Percentiles rank a stretch among this genome's conserved stretches.
phyloP scores from a whole-genome alignment of 2,329 filamentous ascomycete species.

The Dothidotthia symphoricarpi region DNA sequence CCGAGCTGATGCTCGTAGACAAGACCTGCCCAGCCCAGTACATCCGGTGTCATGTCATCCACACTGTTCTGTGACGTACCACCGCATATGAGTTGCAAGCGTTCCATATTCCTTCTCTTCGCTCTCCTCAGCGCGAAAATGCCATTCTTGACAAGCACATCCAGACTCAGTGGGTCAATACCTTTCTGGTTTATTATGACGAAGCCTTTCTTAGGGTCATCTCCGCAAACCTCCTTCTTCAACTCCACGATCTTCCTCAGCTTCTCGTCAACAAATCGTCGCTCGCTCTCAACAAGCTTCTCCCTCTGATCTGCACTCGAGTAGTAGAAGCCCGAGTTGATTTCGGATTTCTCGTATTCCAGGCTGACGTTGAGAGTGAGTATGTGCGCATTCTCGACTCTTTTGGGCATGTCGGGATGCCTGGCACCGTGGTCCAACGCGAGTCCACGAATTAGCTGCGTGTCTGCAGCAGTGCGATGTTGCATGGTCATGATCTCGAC shows the following conservation, averaged over 20 bases:
- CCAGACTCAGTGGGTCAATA: slow-evolving; percentile 92
- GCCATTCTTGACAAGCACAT: slow-evolving; percentile 96
- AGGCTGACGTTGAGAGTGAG: slow-evolving; percentile 93
- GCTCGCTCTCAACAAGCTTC: slow-evolving; percentile 96
- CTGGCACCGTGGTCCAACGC: slow-evolving; percentile 93
- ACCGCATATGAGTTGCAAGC: slow-evolving; percentile 90
- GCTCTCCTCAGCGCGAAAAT: slow-evolving; percentile 91
- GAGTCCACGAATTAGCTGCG: slow-evolving; percentile 88
- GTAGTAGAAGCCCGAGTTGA: slow-evolving; percentile 99
- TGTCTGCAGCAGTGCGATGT: slow-evolving; percentile 92
- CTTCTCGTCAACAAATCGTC: slow-evolving; percentile 93
- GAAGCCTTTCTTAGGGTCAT: slow-evolving; percentile 90
- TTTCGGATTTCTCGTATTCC: slow-evolving; percentile 98
- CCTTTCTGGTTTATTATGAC: slow-evolving; percentile 99
- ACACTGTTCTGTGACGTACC: slow-evolving; percentile 93
- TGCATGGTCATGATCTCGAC: slow-evolving; percentile 99
- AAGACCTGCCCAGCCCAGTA: slow-evolving; percentile 91
- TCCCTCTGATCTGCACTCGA: slow-evolving; percentile 94
- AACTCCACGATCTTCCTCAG: slow-evolving; percentile 95
- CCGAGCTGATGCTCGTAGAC: slow-evolving; percentile 97
- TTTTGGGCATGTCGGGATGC: slow-evolving; percentile 97
- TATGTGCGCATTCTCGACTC: slow-evolving; percentile 92
- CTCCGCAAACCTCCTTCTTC: slow-evolving; percentile 96
- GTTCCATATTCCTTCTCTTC: slow-evolving; percentile 99
- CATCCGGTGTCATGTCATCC: slow-evolving; percentile 82